Conservation (phyloP, 441 rosid species). For the Sinapis alba region DNA sequence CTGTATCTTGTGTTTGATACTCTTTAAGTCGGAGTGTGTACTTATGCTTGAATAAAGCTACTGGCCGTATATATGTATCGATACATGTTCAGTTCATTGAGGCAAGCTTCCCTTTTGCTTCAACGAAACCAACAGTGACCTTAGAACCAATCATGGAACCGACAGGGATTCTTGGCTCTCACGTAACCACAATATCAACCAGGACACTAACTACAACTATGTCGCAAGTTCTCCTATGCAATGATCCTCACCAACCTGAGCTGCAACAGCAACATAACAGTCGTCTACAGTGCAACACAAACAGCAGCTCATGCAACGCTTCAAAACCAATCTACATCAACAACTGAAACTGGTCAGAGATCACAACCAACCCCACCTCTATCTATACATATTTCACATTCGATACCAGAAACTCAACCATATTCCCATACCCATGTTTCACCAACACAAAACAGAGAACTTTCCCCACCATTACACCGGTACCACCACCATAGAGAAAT, state of each 20-base stretch:
- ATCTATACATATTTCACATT: no score
- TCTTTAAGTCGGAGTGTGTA: background rate
- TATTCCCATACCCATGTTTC: no score
- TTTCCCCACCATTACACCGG: no score
- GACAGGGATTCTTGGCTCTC: background rate
- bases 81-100: background rate
- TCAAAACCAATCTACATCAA: no score
- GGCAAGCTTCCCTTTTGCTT: background rate
- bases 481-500: no score
- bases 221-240: background rate
- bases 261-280: background rate
- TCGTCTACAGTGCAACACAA: background rate
- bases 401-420: no score
- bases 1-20: background rate
- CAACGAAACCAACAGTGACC: background rate
- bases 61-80: background rate
- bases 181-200: background rate
- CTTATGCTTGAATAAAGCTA: no score
- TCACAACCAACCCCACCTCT: no score
- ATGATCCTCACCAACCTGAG: background rate
- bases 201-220: background rate
- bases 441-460: no score
- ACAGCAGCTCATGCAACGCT: no score
- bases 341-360: no score
- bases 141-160: no score